phyloP scores from a whole-genome alignment of 305 asterid genomes.

The Fraxinus velutina region DNA sequence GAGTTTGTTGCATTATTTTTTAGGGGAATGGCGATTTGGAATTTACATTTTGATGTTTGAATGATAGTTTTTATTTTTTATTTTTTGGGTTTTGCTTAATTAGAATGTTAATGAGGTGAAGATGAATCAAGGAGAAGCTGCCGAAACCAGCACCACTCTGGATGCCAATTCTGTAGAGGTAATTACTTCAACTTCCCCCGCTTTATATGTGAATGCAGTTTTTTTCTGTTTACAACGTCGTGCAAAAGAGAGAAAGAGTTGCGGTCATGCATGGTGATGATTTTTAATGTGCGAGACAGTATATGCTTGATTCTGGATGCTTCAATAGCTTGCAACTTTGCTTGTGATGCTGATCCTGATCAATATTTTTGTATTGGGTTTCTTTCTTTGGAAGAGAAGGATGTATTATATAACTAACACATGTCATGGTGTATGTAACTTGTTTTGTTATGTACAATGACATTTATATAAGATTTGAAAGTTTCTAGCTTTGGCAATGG shows the following conservation, averaged over 20 bases:
- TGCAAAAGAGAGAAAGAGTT: neutral
- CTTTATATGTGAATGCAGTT: neutral
- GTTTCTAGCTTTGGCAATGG: neutral
- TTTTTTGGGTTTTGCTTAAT: slow-evolving; percentile 7
- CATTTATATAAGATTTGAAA: slow-evolving; percentile 1
- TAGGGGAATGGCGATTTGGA: neutral
- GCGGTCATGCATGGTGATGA: neutral
- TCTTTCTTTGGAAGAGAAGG: slow-evolving; percentile 8
- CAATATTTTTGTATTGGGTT: neutral
- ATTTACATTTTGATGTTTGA: neutral
- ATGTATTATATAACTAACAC: neutral
- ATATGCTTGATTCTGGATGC: slow-evolving; percentile 15
- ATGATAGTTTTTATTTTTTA: slow-evolving; percentile 12
- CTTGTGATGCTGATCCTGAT: neutral
- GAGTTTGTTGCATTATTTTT: slow-evolving; percentile 17
- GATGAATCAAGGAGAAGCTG: slow-evolving; percentile 72
- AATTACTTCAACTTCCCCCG: slow-evolving; percentile 1
- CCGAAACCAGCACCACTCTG: slow-evolving; percentile 36
- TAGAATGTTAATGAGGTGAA: slow-evolving; percentile 41
- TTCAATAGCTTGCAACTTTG: neutral
- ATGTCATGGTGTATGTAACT: neutral
- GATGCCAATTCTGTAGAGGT: slow-evolving; percentile 60
- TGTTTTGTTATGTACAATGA: neutral
- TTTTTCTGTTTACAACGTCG: neutral
- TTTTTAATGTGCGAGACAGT: slow-evolving; percentile 1